Base-by-base conservation (phyloP, 768 basidiomycete species). In the Mycena epipterygia region DNA sequence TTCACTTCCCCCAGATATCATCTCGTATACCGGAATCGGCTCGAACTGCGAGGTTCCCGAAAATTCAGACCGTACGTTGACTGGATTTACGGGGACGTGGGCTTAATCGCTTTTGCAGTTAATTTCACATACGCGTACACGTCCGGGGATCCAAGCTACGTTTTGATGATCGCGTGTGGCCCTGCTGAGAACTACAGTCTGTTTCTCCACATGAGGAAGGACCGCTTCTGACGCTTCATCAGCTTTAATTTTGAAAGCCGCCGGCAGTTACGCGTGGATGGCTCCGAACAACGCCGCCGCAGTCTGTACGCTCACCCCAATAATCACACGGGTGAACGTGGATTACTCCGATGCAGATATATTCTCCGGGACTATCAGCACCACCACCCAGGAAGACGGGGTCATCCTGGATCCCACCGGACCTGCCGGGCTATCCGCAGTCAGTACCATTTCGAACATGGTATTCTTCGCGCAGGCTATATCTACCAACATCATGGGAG, bases 171-270 rank as follows among this genome's bases (percentile, higher is more conserved):
- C 25, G 53, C 37, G 1, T 64, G 64, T 23, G 19, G 12, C 17
- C n/a, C 41, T 14, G 53, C 13, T 21, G 52, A 46, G 25, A 44
- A 56, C 41, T 64, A 64, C 32, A 64, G 64, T 64, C 12, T 11
- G 64, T 33, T 5, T 32, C 7, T 46, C 23, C 5, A 11, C 4
- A 4, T 46, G 5, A 46, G 5, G 5, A 23, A n/a, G 44, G 23
- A 4, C 37, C 4, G 29, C 13, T 5, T 14, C 8, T 44, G 37
- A 42, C 23, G 14, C 23, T 12, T 30, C 14, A 13, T n/a, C 41
- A 64, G 64, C 52, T 3, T 16, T 64, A 21, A 56, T 64, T 16
- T 56, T 64, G 11, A 14, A 7, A 4, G 14, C 35, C 11, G 42
- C 29, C 12, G 64, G 64, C 2, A 23, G 21, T 9, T 64, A 64